phyloP scores from a whole-genome alignment of 2,329 filamentous ascomycete genomes.

The Botrytis medusae region DNA sequence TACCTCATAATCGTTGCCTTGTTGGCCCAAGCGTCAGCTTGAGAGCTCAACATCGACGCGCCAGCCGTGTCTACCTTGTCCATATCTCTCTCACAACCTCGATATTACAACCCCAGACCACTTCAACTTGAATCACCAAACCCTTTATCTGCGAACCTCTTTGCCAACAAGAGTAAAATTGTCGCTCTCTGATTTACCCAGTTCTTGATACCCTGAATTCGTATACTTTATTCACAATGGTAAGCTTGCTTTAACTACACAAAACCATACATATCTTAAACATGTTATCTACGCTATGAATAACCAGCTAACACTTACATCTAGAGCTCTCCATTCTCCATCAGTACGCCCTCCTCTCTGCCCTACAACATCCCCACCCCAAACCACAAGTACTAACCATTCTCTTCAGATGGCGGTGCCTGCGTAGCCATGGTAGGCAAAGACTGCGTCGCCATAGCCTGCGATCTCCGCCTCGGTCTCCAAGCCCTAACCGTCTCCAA shows the following conservation, averaged over 20 bases:
- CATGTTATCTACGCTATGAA: conserved; percentile 5
- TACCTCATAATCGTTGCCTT: conserved; percentile 32
- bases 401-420: conserved; percentile 72
- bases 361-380: conserved; percentile 19
- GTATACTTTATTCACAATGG: conserved; percentile 33
- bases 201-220: conserved; percentile 8
- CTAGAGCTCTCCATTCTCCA: conserved; percentile 89
- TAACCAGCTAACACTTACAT: conserved; percentile 39
- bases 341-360: conserved; percentile 61
- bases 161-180: background rate
- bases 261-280: background rate
- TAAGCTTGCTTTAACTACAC: conserved; percentile 24
- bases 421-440: conserved; percentile 99
- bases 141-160: background rate
- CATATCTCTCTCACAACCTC: conserved; percentile 25
- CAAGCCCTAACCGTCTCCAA: conserved; percentile 97
- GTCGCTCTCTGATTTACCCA: conserved; percentile 3
- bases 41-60: conserved; percentile 32
- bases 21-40: conserved; percentile 38
- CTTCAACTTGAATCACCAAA: conserved; percentile 23
- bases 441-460: conserved; percentile 98
- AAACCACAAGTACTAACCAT: conserved; percentile 8
- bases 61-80: conserved; percentile 39
- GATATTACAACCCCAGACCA: conserved; percentile 21
- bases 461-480: conserved; percentile 94